These are phyloP conservation scores for Coprinopsis marcescibilis DNA, from an alignment of 768 basidiomycete species.

Conservation along the genomic window DNA sequence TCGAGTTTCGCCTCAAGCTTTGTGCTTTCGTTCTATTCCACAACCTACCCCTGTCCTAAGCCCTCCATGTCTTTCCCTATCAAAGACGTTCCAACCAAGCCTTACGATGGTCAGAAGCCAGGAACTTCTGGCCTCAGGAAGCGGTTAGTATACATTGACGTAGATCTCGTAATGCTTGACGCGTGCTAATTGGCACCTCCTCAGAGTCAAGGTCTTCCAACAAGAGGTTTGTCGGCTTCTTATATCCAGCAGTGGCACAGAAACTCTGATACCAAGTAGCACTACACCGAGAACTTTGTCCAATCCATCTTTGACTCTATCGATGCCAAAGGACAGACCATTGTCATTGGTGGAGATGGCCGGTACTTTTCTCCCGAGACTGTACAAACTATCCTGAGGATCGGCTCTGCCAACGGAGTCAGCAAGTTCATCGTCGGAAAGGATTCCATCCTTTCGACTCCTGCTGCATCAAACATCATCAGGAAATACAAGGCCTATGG, in stretches of 20 bases:
- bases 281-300: conserved; percentile 99
- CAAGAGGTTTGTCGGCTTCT: conserved; percentile 82
- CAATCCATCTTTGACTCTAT: conserved; percentile 93
- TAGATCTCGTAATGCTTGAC: conserved; percentile 9
- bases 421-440: conserved; percentile 88
- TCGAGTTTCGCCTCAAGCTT: not conserved
- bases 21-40: not conserved
- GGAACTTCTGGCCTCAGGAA: conserved; percentile 98
- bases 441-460: conserved; percentile 90
- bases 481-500: conserved; percentile 94
- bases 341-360: conserved; percentile 97
- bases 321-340: conserved; percentile 67
- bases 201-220: conserved; percentile 96
- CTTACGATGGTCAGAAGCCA: conserved; percentile 92
- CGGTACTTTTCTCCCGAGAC: conserved; percentile 85
- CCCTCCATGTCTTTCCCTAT: conserved; percentile 40
- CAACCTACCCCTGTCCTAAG: conserved; percentile 8
- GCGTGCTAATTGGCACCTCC: conserved; percentile 17
- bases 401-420: conserved; percentile 93
- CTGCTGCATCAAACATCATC: conserved; percentile 94
- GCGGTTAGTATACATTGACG: conserved; percentile 52
- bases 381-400: conserved; percentile 87
- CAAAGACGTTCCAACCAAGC: conserved; percentile 74
- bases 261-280: conserved; percentile 35
- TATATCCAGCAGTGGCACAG: conserved; percentile 2